These are phyloP conservation scores for Fusarium veterinarium DNA, from an alignment of 2,329 filamentous ascomycete genomes.

Conservation along the genomic window DNA sequence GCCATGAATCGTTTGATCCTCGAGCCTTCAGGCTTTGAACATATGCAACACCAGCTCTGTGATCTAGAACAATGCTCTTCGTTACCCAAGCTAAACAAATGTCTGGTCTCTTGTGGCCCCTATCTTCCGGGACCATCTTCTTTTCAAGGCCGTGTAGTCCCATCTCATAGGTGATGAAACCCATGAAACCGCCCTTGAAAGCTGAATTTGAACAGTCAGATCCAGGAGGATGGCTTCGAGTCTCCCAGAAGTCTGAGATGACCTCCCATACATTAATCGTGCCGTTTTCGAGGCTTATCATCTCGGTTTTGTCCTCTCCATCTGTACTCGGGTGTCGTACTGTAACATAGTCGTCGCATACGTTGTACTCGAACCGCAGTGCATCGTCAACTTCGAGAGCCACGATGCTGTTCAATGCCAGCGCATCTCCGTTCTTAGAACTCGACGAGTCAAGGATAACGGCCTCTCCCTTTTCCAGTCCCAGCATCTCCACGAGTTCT, in stretches of 20 bases:
- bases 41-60: constrained; percentile 68
- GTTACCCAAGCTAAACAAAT: constrained; percentile 81
- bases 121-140: constrained; percentile 40
- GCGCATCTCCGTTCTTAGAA: constrained; percentile 56
- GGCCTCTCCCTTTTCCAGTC: constrained; percentile 55
- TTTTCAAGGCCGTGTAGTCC: constrained; percentile 63
- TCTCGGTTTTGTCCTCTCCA: constrained; percentile 12
- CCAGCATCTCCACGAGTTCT: constrained; percentile 65
- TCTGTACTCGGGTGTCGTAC: constrained; percentile 42
- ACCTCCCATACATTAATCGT: constrained; percentile 61
- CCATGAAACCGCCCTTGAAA: constrained; percentile 87
- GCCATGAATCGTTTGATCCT: constrained; percentile 48
- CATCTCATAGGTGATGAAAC: constrained; percentile 87
- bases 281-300: constrained; percentile 41
- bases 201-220: constrained; percentile 51
- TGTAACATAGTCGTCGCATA: constrained; percentile 56
- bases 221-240: constrained; percentile 42
- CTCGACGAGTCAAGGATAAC: constrained; percentile 72
- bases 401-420: constrained; percentile 76
- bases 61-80: constrained; percentile 82
- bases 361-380: constrained; percentile 67
- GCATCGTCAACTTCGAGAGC: constrained; percentile 71
- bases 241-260: constrained; percentile 58
- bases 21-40: constrained; percentile 64
- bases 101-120: constrained; percentile 68